Base-by-base conservation (phyloP, 2,329 filamentous ascomycete genomes). In the Penicillium sumatraense region DNA sequence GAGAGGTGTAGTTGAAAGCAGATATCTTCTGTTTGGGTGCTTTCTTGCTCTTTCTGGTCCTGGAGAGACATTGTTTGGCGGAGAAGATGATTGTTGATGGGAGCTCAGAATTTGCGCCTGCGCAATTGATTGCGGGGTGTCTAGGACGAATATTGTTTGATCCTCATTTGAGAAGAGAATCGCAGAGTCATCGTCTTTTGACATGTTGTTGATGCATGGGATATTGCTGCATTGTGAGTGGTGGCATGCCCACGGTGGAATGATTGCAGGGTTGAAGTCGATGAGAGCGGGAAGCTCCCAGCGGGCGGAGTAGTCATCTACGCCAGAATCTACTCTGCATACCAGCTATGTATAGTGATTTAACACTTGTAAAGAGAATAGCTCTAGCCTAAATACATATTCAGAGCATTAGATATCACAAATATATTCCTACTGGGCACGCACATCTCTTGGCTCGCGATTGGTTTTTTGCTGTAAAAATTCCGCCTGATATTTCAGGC, bases 91-190 rank as follows among this genome's bases (percentile, higher is more conserved):
- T 9, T 41, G 49, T 33, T 51, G 29, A 33, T 27, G 31, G n/a
- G 31, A 18, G 46, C 49, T 27, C n/a, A 59, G 67, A 18, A 71
- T 72, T 68, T 87, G 85, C 5, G 81, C 83, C 6, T 74, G 63
- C 16, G 78, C 74, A 52, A 88, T 85, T 1, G 85, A 87, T 5
- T 66, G 68, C 2, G 86, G 85, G 9, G 86, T 81, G 63, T 88
- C 85, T 26, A 88, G 63, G 18, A 88, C 68, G 14, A 79, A 79
- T 27, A 82, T 64, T 5, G 77, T 78, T 7, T 69, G 55, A 3
- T 73, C 64, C 1, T 63, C 48, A 56, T 81, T 83, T 55, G 81
- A 76, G 67, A 82, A 86, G 40, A 87, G 72, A 35, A 86, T 79
- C 13, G 73, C 61, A 16, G 69, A 64, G 11, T 51, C 29, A 33